These are phyloP conservation scores for Fusarium irregulare DNA, from an alignment of 2,329 filamentous ascomycete species.

Conservation along the genomic window DNA sequence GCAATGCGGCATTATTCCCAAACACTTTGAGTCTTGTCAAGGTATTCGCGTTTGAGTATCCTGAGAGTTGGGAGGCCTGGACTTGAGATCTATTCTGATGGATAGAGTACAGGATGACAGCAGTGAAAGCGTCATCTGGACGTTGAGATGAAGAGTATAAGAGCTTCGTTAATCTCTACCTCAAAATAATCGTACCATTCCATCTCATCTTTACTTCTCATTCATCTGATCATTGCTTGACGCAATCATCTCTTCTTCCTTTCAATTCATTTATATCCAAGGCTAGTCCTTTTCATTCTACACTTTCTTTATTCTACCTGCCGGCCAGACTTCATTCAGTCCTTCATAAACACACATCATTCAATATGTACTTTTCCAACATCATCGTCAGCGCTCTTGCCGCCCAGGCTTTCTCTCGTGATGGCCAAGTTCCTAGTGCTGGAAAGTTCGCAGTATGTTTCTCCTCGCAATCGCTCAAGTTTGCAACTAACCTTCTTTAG, in stretches of 20 bases:
- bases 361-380: constrained; percentile 32
- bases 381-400: constrained; percentile 18
- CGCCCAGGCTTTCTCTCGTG: constrained; percentile 21
- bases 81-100: not conserved
- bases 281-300: constrained; percentile 20
- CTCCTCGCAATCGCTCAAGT: rapidly evolving
- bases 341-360: not conserved
- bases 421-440: not conserved
- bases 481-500: not conserved
- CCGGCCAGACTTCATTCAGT: constrained; percentile 11
- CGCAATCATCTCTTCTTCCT: constrained; percentile 4
- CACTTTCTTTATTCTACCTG: constrained; percentile 10
- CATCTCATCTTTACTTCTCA: constrained; percentile 11
- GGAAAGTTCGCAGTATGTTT: constrained; percentile 13
- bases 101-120: not conserved
- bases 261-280: not conserved
- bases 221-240: constrained; percentile 25
- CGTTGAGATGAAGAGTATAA: constrained; percentile 8
- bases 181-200: not conserved
- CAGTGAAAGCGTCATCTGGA: not conserved
- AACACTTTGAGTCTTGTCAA: not conserved
- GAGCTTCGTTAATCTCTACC: not conserved
- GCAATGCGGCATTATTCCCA: constrained; percentile 19
- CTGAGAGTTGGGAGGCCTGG: not conserved
- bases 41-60: not conserved